Percentiles rank a stretch among this genome's conserved stretches.
Conservation (phyloP, 192 early-diverging fungal species). For the Backusella morwellensis region DNA sequence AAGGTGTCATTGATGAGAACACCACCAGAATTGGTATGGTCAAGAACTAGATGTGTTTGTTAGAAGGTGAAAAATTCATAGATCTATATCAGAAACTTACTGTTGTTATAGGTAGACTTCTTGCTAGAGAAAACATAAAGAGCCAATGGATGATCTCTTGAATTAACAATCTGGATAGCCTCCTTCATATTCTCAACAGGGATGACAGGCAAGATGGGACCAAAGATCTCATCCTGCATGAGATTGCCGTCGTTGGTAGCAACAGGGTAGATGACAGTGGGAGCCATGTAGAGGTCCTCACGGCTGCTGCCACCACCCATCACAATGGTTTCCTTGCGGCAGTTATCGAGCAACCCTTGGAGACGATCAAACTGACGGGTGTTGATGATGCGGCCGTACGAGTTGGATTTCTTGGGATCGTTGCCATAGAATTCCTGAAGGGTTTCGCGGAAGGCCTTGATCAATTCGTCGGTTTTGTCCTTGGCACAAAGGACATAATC, state of each 20-base stretch:
- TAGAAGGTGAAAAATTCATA: constrained; percentile 22
- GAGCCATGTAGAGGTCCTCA: constrained; percentile 49
- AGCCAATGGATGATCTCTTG: constrained; percentile 23
- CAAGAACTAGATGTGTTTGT: constrained; percentile 21
- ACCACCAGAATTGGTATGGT: constrained; percentile 61
- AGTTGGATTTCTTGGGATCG: constrained; percentile 46
- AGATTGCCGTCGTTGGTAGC: constrained; percentile 14
- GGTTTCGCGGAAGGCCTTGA: constrained; percentile 49
- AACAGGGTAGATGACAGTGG: constrained; percentile 58
- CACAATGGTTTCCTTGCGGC: constrained; percentile 33
- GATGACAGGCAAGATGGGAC: constrained; percentile 62
- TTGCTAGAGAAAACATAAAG: constrained; percentile 32
- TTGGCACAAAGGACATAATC: constrained; percentile 79
- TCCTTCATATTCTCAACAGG: constrained; percentile 31
- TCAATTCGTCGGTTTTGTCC: constrained; percentile 55
- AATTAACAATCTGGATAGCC: constrained; percentile 33
- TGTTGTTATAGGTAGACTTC: constrained; percentile 13
- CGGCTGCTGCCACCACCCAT: constrained; percentile 48
- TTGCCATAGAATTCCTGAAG: constrained; percentile 48
- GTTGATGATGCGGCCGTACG: constrained; percentile 74
- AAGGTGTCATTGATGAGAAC: constrained; percentile 74
- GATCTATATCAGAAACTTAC: constrained; percentile 32
- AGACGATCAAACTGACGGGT: constrained; percentile 72
- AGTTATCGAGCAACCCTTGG: constrained; percentile 45
- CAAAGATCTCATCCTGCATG: constrained; percentile 71